Evolutionary conservation across 2,329 filamentous ascomycete genomes (phyloP).

Genomic region (Oidium heveae): DNA sequence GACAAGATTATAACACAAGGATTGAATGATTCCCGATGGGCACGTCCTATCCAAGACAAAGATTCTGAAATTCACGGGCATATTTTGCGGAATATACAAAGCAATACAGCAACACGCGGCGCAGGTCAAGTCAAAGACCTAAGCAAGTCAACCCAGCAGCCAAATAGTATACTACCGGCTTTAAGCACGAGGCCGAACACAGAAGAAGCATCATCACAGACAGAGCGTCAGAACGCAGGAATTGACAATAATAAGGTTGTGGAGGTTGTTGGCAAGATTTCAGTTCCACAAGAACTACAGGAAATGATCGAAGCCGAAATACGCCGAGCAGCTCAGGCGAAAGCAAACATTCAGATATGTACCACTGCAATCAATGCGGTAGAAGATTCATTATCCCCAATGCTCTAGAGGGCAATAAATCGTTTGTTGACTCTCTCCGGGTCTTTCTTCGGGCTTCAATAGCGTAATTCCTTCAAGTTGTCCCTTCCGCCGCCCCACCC

Average conservation of each 20-base stretch:
- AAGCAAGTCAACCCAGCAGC: neutral
- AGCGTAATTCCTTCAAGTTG: neutral
- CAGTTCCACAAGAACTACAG: too few relatives aligned
- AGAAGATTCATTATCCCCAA: neutral
- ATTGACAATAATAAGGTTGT: neutral
- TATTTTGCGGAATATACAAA: neutral
- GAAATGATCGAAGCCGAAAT: too few relatives aligned
- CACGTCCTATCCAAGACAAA: neutral
- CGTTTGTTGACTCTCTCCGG: too few relatives aligned
- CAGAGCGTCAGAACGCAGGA: neutral
- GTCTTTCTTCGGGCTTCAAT: too few relatives aligned
- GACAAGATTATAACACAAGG: neutral
- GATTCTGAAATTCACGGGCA: neutral
- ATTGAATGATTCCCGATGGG: neutral
- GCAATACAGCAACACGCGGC: neutral
- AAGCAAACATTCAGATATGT: neutral
- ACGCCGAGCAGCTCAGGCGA: neutral
- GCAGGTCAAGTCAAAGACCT: neutral
- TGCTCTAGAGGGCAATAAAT: too few relatives aligned
- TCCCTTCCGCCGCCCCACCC: neutral
- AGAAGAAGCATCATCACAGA: neutral
- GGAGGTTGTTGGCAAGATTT: neutral
- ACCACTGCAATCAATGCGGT: neutral
- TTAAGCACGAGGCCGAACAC: neutral
- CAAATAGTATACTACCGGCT: neutral